A percentile compares a stretch with the other conserved stretches of the same genome.
phyloP scores from a whole-genome alignment of 2,329 filamentous ascomycete species.

The Aureobasidium sp. region DNA sequence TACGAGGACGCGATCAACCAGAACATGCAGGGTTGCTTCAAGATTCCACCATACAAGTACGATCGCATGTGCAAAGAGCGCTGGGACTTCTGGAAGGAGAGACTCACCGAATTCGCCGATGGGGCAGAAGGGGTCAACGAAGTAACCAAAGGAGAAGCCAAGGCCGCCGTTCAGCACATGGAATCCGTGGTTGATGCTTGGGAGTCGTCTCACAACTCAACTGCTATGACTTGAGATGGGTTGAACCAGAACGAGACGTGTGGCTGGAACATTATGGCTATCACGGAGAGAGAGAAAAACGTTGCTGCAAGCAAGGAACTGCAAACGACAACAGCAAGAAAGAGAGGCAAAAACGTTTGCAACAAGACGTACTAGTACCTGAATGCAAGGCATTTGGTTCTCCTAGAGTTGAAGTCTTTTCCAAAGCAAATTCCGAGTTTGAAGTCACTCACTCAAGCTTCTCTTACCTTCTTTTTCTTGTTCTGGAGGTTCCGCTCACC shows the following conservation, averaged over 20 bases:
- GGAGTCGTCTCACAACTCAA: not conserved
- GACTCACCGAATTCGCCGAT: not conserved
- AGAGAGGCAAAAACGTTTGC: not conserved
- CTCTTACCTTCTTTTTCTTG: too few relatives aligned
- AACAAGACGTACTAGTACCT: too few relatives aligned
- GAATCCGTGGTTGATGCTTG: not conserved
- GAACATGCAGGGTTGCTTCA: not conserved
- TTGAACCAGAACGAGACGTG: too few relatives aligned
- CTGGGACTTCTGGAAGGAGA: not conserved
- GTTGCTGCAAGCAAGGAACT: not conserved
- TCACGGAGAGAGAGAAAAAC: not conserved
- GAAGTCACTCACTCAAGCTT: not conserved
- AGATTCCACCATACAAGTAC: not conserved
- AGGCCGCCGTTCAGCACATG: not conserved
- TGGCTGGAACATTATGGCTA: not conserved
- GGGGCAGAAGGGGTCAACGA: not conserved
- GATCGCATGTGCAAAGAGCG: not conserved
- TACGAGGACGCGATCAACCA: not conserved
- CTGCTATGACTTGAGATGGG: not conserved
- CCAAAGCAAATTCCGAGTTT: not conserved
- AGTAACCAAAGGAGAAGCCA: not conserved
- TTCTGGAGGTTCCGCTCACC: not conserved
- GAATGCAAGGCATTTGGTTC: not conserved
- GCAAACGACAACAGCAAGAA: not conserved
- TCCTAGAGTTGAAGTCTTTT: not conserved